These are phyloP conservation scores for Diaporthe ilicicola DNA, from an alignment of 2,329 filamentous ascomycete genomes.

Conservation along the genomic window DNA sequence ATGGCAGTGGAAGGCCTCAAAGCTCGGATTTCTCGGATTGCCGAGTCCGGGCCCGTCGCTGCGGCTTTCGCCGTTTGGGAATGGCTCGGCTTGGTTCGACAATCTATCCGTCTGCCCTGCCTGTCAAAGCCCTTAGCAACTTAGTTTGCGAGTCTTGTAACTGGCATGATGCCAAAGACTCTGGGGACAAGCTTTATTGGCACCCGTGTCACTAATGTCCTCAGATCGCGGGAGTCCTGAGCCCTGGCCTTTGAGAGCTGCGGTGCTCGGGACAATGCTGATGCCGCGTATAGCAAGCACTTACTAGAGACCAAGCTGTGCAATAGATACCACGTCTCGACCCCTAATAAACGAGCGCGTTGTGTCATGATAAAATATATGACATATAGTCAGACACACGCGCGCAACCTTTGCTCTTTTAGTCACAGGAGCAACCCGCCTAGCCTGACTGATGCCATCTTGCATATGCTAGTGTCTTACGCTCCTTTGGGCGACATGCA, in stretches of 20 bases:
- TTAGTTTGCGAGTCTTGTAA: background rate
- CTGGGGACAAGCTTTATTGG: conserved; percentile 7
- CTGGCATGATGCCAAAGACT: background rate
- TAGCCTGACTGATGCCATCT: background rate
- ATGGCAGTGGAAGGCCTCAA: background rate
- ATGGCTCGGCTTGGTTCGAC: background rate
- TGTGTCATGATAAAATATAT: background rate
- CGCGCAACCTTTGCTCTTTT: background rate
- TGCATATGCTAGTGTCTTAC: background rate
- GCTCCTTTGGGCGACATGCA: background rate
- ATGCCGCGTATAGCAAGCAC: background rate
- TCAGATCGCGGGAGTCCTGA: background rate
- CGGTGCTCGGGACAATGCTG: conserved; percentile 14
- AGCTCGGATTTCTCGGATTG: conserved; percentile 9
- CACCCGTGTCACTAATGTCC: background rate
- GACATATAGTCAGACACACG: background rate
- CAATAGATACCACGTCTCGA: background rate
- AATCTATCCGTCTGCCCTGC: background rate
- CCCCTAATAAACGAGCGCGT: background rate
- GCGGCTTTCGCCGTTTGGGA: background rate
- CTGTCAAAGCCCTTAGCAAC: background rate
- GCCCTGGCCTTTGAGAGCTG: background rate
- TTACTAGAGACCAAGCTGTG: background rate
- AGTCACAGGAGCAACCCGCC: background rate
- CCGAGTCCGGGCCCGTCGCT: conserved; percentile 11